phyloP scores from a whole-genome alignment of 768 basidiomycete species.

The Collybiopsis confluens region DNA sequence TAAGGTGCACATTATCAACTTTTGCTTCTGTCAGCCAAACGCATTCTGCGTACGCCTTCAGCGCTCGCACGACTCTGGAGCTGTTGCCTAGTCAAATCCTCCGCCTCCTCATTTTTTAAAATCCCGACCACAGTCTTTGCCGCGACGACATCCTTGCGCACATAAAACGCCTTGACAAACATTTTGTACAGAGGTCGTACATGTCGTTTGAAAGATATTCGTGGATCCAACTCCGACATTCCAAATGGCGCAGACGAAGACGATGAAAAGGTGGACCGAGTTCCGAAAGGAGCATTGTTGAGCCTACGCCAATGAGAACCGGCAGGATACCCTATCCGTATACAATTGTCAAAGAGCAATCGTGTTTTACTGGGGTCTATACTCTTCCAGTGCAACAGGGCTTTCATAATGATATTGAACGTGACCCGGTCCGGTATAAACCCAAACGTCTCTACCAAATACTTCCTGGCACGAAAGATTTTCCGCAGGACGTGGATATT shows the following conservation, averaged over 20 bases:
- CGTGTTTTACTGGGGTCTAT: conserved; percentile 42
- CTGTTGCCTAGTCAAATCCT: conserved; percentile 13
- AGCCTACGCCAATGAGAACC: conserved; percentile 23
- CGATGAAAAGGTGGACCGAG: conserved; percentile 18
- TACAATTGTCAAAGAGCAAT: conserved; percentile 60
- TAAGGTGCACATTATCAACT: too few relatives aligned
- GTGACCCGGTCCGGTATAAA: conserved; percentile 69
- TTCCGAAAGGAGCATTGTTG: conserved; percentile 42
- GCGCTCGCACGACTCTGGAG: not conserved
- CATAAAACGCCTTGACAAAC: conserved; percentile 64
- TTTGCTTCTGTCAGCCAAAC: not conserved
- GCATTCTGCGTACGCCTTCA: not conserved
- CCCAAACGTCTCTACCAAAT: conserved; percentile 37
- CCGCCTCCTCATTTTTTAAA: conserved; percentile 39
- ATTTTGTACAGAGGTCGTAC: conserved; percentile 68
- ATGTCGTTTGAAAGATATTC: conserved; percentile 53
- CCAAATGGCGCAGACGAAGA: conserved; percentile 14
- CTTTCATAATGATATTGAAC: conserved; percentile 63
- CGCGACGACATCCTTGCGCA: conserved; percentile 47
- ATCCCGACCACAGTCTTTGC: conserved; percentile 53
- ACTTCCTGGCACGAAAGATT: conserved; percentile 29
- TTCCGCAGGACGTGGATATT: conserved; percentile 34
- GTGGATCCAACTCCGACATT: conserved; percentile 34
- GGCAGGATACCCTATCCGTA: conserved; percentile 55
- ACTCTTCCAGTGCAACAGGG: conserved; percentile 49